A percentile compares a stretch with the other conserved stretches of the same genome.
Conservation (phyloP, 73 alveolate species). For the Uronychia binucleata region DNA sequence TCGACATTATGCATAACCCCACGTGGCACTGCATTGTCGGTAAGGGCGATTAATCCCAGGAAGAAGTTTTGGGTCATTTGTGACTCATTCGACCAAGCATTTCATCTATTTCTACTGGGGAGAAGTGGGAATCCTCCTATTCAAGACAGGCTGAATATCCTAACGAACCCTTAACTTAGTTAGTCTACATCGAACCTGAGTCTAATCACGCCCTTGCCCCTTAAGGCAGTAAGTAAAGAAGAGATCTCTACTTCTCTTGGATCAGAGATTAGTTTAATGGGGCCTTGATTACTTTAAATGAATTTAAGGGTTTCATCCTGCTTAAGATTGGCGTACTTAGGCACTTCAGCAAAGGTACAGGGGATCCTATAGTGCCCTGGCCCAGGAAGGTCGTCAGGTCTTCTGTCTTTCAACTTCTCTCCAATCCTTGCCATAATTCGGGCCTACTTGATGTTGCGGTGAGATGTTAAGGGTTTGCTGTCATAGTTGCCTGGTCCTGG, state of each 20-base stretch:
- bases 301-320: constrained; percentile 24
- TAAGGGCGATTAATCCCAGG: not conserved
- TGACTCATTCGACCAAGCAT: constrained; percentile 77
- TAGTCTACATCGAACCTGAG: not conserved
- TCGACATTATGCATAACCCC: constrained; percentile 74
- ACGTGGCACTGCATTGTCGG: constrained; percentile 84
- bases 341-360: constrained; percentile 13
- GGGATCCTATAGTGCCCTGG: constrained; percentile 39
- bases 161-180: not conserved
- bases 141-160: constrained; percentile 63
- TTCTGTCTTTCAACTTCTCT: not conserved
- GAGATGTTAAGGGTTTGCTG: not conserved
- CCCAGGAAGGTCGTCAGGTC: constrained; percentile 37
- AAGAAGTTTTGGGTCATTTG: constrained; percentile 71
- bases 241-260: no score
- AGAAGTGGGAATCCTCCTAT: constrained; percentile 79
- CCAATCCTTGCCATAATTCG: constrained; percentile 10
- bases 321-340: constrained; percentile 4
- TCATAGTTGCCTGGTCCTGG: constrained; percentile 50
- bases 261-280: no score
- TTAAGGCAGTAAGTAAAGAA: no score
- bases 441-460: not conserved
- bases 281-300: constrained; percentile 11
- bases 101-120: constrained; percentile 84
- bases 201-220: no score